Base-by-base conservation (phyloP, 2,329 filamentous ascomycete genomes). In the Exophiala aquamarina region DNA sequence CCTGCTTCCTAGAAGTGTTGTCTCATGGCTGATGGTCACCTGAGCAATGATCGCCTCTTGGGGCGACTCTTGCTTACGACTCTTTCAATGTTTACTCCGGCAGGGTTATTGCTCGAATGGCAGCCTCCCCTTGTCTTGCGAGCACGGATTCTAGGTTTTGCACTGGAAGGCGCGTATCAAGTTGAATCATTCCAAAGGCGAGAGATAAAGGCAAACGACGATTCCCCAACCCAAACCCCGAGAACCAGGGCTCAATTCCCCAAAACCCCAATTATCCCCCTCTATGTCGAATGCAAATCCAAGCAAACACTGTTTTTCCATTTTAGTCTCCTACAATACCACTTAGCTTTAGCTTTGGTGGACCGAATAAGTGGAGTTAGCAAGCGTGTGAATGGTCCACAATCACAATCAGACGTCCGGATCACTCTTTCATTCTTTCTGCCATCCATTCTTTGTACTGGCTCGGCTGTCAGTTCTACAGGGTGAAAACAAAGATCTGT, bases 311-410 rank as follows among this genome's bases (percentile, higher is more conserved):
- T 51, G 48, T 42, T 48, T 55, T 47, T 19, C 42, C 46, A 37
- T 49, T 56, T 49, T 54, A 47, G 47, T 56, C 42, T 52, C 50
- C 48, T 52, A 52, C 47, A 47, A 54, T 54, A 55, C 51, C 54
- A 53, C 55, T 52, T 54, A 56, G 55, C 46, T 49, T 52, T 49
- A 52, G 49, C 49, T 52, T 38, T 52, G 52, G 49, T 51, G 48
- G 52, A 49, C 46, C 41, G 52, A 37, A 52, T 55, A 43, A 52
- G 49, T 42, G 52, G 49, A 43, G 50, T 55, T 55, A 55, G 52
- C 52, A 55, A 55, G 52, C 52, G 52, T 49, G 49, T 41, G 50
- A 41, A 51, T 36, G 45, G 45, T 51, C 48, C 49, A 46, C 48
- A 52, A 55, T 55, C 48, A 52, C 48, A 55, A 34, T 47, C 49